Evolutionary conservation across 495 filamentous ascomycete genomes (phyloP), one percentile per base, ranked within the genome.

Genomic region (Penicillium angulare): DNA sequence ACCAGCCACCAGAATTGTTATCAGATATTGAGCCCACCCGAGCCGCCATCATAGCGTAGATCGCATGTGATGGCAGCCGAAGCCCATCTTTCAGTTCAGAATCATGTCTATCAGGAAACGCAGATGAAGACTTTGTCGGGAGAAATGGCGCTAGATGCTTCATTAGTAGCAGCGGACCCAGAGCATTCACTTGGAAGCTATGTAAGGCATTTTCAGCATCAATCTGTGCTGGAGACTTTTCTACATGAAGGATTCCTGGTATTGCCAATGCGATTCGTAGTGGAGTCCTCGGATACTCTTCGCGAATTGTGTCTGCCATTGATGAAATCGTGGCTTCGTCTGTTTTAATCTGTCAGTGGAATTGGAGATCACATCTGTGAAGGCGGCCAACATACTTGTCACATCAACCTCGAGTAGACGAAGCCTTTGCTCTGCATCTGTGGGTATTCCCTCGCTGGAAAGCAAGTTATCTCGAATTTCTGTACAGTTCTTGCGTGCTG

Each of bases 11-110:
- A 0, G 76, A 72, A 9, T 55, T 51, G 53, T 92, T 92, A 52
- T 92, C 88, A 3, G 76, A 71, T 3, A 85, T 85, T 3, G 79
- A 85, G 2, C 89, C 90, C 0, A 95, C 87, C 7, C 90, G 81
- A 0, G 88, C 90, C 3, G 85, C 83, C 79, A 90, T 86, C 50
- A 78, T 80, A 9, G 83, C 77, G 66, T 86, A 86, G 8, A 84
- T 77, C 0, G 87, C 84, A 47, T 81, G 75, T 3, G 52, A 46
- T 0, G 67, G 74, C 5, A 75, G 52, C 0, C 49, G 40, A 8
- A 71, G 35, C 0, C 20, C 18, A 5, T 35, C 7, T 2, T 26
- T 16, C 22, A 15, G 27, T 35, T 44, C 27, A 2, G 8, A 17
- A 49, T 38, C 9, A 6, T 3, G 21, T 1, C 33, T 20, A 3